Base-by-base conservation (phyloP, 352 stramenopile genomes). In the Phytophthora aleatoria region DNA sequence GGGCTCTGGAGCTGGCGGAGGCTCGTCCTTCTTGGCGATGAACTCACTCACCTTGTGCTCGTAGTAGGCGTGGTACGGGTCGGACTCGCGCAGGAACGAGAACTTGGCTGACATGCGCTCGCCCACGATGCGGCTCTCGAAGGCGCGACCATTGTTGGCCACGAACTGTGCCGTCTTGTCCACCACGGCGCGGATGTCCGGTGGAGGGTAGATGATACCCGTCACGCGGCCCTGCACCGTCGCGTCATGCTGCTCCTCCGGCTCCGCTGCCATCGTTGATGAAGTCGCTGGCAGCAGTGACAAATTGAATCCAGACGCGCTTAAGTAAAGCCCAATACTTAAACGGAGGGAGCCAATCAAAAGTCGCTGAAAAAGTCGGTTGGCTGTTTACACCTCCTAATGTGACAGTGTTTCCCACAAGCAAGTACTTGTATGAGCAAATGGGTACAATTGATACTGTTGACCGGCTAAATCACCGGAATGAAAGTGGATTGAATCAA, bases 131-230 rank as follows among this genome's bases (percentile, higher is more conserved):
- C 95, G 94, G 62, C 89, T 87, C 83, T 99, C 98, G 68, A 99
- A 99, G 42, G 84, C 96, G 61, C 97, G 91, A 6, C 98, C 98
- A 73, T 99, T 98, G 69, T 96, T 98, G 26, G 97, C 96, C 50
- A 99, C 97, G 74, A 99, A 99, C 71, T 98, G 84, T 50, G 98
- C 97, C 6, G 98, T 99, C 80, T 98, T 99, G 81, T 99, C 97
- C 54, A 98, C 96, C 31, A 99, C 95, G 3, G 94, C 95, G 50
- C 97, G 90, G 61, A 99, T 99, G 61, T 99, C 97, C 10, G 97
- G 97, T 43, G 98, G 98, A 52, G 98, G 98, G 57, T 95, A 92
- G 81, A 99, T 99, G 38, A 99, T 75, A 50, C 92, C 95, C 52
- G 85, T 96, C 64, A 95, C 86, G 38, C 71, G 74, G 57, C 85